A percentile compares a stretch with the other conserved stretches of the same genome.
Conservation (phyloP, 2,329 filamentous ascomycete species). For the Fusarium sp. region DNA sequence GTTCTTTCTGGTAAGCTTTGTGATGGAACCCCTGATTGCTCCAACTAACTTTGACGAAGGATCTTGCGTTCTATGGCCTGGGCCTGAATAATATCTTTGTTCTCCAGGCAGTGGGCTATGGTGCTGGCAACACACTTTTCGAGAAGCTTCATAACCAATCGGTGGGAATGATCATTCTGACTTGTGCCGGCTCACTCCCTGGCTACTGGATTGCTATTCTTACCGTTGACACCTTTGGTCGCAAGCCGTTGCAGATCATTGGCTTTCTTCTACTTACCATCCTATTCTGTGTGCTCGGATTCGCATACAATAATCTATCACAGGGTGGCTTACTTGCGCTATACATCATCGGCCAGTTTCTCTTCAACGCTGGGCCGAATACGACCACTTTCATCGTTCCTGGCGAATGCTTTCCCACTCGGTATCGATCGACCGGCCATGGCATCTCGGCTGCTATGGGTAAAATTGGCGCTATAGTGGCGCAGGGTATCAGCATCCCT, state of each 20-base stretch:
- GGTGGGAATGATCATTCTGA: constrained; percentile 81
- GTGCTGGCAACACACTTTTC: constrained; percentile 73
- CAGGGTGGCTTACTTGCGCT: constrained; percentile 67
- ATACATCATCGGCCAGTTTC: constrained; percentile 74
- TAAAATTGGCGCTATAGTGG: constrained; percentile 76
- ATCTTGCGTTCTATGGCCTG: constrained; percentile 77
- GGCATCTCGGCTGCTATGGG: constrained; percentile 75
- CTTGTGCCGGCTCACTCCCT: constrained; percentile 81
- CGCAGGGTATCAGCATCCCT: constrained; percentile 74
- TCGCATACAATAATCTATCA: constrained; percentile 65
- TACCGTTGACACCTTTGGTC: constrained; percentile 79
- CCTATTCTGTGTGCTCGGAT: constrained; percentile 73
- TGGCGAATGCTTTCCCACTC: constrained; percentile 74
- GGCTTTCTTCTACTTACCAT: constrained; percentile 73
- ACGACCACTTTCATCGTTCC: constrained; percentile 75
- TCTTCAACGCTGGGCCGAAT: constrained; percentile 76
- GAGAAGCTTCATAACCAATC: constrained; percentile 78
- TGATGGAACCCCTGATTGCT: not conserved
- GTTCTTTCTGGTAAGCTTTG: constrained; percentile 74
- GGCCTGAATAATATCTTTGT: constrained; percentile 82
- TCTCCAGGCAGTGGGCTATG: constrained; percentile 79
- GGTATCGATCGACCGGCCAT: constrained; percentile 73
- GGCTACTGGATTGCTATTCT: constrained; percentile 84
- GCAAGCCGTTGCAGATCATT: constrained; percentile 79
- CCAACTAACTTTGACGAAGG: constrained; percentile 56